Evolutionary conservation across 306 rosid species (phyloP), one percentile per base, ranked within the genome.

Genomic region (Comarum palustre): DNA sequence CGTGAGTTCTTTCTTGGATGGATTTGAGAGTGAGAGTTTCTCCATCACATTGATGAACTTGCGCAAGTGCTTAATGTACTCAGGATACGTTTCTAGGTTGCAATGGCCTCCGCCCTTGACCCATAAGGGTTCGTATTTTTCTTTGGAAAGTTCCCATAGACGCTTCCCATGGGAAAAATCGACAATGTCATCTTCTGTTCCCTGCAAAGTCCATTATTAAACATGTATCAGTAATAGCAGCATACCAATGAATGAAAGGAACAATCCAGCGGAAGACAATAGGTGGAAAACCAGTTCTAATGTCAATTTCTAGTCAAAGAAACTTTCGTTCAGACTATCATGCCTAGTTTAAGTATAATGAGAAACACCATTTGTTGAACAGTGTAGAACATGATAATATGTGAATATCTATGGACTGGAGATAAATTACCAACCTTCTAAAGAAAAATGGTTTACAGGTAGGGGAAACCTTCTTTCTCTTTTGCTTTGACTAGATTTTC

Each of bases 61-160:
- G 82, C 96, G 96, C 73, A 95, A 71, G 81, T 95, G 94, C 87
- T 87, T 95, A 61, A 91, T 88, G 85, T 90, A 95, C 88, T 95
- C 99, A 0, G 99, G 99, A 82, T 57, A 95, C 5, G 93, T 88
- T 78, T 95, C 99, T 3, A 95, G 96, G 89, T 95, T 95, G 91
- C 99, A 95, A 67, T 95, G 99, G 16, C 99, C 97, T 8, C 99
- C 97, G 8, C 97, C 99, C 82, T 95, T 90, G 71, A 95, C 92
- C 99, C 99, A 95, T 79, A 95, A 82, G 1, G 99, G 99, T 36
- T 95, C 93, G 41, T 84, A 95, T 77, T 95, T 95, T 82, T 95
- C 96, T 84, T 91, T 95, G 13, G 99, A 74, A 22, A 95, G 97
- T 77, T 95, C 99, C 99, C 99, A 95, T 45, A 95, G 77, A 50